phyloP scores from a whole-genome alignment of 495 filamentous ascomycete genomes.

The Aspergillus leporis region DNA sequence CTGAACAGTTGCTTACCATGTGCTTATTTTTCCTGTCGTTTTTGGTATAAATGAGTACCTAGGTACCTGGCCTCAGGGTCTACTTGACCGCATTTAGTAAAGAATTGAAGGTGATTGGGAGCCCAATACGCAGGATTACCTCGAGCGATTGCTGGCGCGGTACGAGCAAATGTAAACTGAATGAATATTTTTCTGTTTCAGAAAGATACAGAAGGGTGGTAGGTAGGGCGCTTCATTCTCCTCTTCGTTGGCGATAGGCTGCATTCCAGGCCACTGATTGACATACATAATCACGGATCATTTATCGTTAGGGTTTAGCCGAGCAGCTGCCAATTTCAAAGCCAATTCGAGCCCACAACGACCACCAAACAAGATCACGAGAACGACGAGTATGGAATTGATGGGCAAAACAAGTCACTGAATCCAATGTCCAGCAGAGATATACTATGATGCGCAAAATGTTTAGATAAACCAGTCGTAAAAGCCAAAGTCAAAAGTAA shows the following conservation, averaged over 20 bases:
- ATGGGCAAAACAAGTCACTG: not conserved
- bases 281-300: slow-evolving; percentile 4
- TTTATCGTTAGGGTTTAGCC: slow-evolving; percentile 48
- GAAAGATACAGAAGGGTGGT: no score
- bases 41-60: not conserved
- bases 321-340: slow-evolving; percentile 31
- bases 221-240: no score
- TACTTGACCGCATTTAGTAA: not conserved
- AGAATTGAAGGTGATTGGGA: not conserved
- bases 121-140: not conserved
- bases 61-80: not conserved
- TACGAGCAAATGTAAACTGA: not conserved
- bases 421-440: not conserved
- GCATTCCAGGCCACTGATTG: not conserved
- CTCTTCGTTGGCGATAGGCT: not conserved
- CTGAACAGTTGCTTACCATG: no score
- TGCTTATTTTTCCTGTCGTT: no score
- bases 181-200: no score
- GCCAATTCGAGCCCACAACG: slow-evolving; percentile 22
- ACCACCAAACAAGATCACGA: slow-evolving; percentile 4
- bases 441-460: not conserved
- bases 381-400: not conserved
- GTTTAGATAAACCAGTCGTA: not conserved
- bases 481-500: not conserved
- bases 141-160: not conserved